Conservation (phyloP, 176 grass and related monocot genomes). For the Hordeum vulgare region DNA sequence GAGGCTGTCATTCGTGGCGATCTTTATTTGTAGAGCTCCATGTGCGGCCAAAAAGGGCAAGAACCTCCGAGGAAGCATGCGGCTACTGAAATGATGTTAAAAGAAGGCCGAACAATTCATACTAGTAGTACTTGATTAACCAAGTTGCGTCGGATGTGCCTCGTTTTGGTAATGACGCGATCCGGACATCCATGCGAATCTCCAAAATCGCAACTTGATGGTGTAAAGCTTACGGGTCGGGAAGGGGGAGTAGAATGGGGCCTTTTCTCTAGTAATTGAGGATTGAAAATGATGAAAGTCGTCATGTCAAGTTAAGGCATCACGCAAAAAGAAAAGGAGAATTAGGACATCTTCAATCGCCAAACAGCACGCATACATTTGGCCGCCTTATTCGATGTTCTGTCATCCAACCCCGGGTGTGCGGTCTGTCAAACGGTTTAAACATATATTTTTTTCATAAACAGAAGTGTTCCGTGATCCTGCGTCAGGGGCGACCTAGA, state of each 20-base stretch:
- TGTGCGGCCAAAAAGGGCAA: conserved; percentile 16
- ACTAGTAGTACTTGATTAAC: not conserved
- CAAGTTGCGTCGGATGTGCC: not conserved
- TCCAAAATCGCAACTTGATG: not conserved
- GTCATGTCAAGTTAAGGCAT: not conserved
- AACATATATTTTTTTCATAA: too few species aligned
- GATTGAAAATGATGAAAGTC: not conserved
- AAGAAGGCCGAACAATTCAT: not conserved
- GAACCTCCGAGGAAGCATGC: not conserved
- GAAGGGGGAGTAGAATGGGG: not conserved
- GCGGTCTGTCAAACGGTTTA: too few species aligned
- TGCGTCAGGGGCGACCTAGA: too few species aligned
- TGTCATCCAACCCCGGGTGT: too few species aligned
- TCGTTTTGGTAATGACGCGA: not conserved
- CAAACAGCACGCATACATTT: too few species aligned
- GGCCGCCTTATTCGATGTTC: too few species aligned
- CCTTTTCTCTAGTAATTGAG: too few species aligned
- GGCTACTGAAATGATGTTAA: not conserved
- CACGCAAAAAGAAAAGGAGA: too few species aligned
- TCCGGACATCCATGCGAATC: not conserved
- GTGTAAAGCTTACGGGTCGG: not conserved
- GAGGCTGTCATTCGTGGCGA: not conserved
- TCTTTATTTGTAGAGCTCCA: not conserved
- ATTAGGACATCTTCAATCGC: too few species aligned
- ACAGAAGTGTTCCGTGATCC: too few species aligned